Conservation (phyloP, 805 yeast species). For the Clavispora vitiphila region DNA sequence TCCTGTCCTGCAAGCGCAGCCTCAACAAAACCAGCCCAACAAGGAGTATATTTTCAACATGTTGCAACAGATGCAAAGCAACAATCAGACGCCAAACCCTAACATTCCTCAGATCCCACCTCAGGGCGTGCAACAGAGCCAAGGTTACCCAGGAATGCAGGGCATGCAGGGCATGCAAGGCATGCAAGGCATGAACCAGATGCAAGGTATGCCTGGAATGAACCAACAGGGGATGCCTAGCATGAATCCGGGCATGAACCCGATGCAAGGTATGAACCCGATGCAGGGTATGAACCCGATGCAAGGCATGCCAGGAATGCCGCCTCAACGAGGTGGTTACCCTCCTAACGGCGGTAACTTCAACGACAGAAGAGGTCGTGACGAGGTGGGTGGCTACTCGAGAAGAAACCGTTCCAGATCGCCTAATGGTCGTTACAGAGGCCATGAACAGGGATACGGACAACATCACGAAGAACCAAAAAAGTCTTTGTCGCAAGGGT, state of each 20-base stretch:
- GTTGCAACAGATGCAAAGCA: constrained; percentile 46
- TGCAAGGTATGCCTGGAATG: constrained; percentile 1
- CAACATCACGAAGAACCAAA: constrained; percentile 1
- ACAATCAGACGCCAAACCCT: constrained; percentile 1
- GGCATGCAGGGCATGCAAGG: constrained; percentile 16
- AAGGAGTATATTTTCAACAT: constrained; percentile 44
- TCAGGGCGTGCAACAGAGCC: not conserved
- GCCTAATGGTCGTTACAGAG: constrained; percentile 30
- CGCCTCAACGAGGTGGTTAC: not conserved
- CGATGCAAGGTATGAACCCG: not conserved
- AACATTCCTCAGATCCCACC: constrained; percentile 10
- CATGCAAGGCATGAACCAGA: constrained; percentile 27
- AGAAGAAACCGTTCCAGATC: constrained; percentile 54
- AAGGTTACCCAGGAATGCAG: not conserved
- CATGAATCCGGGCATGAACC: constrained; percentile 2
- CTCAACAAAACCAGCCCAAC: constrained; percentile 16
- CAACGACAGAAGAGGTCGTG: constrained; percentile 27
- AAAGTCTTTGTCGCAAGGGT: constrained; percentile 3
- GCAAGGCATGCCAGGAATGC: constrained; percentile 1
- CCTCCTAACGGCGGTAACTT: not conserved
- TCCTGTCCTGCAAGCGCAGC: constrained; percentile 5
- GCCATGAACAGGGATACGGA: constrained; percentile 6
- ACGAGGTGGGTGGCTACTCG: constrained; percentile 30
- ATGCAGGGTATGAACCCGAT: constrained; percentile 7
- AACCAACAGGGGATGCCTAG: constrained; percentile 36